phyloP scores from a whole-genome alignment of 371 early-diverging fungal species.

The Mucor plumbeus region DNA sequence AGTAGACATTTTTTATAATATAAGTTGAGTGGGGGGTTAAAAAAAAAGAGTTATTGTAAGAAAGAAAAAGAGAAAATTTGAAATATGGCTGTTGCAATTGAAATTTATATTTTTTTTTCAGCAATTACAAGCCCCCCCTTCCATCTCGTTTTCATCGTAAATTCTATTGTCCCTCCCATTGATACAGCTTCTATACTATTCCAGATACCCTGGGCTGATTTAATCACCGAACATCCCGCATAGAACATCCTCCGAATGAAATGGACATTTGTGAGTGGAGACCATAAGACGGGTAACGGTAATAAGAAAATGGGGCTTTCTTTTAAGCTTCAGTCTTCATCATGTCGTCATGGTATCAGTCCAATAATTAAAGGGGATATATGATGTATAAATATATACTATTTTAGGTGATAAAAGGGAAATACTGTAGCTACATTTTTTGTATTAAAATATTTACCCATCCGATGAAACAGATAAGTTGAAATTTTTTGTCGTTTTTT shows the following conservation, averaged over 20 bases:
- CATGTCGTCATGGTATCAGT: neutral
- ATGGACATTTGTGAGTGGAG: no score
- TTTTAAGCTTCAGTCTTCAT: neutral
- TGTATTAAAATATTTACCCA: no score
- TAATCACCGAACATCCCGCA: neutral
- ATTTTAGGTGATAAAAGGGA: no score
- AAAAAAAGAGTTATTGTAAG: constrained; percentile 13
- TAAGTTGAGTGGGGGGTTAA: constrained; percentile 32
- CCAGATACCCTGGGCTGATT: neutral
- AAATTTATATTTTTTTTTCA: constrained; percentile 17
- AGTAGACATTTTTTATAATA: constrained; percentile 31
- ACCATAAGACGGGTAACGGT: neutral
- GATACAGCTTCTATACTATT: neutral
- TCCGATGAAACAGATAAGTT: no score
- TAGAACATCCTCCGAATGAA: neutral
- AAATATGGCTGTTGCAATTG: neutral
- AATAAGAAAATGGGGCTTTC: neutral
- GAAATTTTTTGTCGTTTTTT: no score
- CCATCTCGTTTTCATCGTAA: constrained; percentile 2
- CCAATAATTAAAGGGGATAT: no score
- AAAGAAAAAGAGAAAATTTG: constrained; percentile 15
- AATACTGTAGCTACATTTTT: no score
- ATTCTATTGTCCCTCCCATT: neutral
- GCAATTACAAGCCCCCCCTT: constrained; percentile 27
- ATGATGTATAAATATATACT: no score